Evolutionary conservation across 495 filamentous ascomycete species (phyloP).

Genomic region (Trichoderma reesei): DNA sequence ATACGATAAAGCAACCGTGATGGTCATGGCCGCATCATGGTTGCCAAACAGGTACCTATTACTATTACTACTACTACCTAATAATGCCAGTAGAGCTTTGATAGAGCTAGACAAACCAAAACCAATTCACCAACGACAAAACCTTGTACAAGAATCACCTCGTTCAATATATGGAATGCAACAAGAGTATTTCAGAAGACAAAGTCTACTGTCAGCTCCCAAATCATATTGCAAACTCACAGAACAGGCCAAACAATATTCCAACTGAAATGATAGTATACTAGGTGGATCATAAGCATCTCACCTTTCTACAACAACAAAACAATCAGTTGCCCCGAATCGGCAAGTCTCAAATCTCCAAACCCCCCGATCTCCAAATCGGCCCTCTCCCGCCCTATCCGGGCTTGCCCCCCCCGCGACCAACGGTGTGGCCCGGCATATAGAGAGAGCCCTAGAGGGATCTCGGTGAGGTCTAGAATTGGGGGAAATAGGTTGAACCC

Average conservation of each 20-base stretch:
- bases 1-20: background rate
- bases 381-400: background rate
- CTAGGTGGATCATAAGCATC: too few relatives aligned
- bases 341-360: background rate
- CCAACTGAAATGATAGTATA: background rate
- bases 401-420: background rate
- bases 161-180: background rate
- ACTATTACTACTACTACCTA: constrained; percentile 3
- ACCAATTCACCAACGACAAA: background rate
- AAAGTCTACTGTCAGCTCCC: background rate
- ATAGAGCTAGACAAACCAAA: constrained; percentile 1
- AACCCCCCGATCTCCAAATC: background rate
- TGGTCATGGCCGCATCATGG: constrained; percentile 4
- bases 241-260: background rate
- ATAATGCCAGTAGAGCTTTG: constrained; percentile 1
- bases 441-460: background rate
- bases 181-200: background rate
- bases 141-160: background rate
- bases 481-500: background rate
- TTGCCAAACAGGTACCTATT: background rate
- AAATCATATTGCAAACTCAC: background rate
- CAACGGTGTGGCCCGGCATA: background rate
- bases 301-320: background rate
- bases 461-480: background rate
- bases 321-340: background rate